Evolutionary conservation across 164 flowering plant species (phyloP).

Genomic region (Stephania yunnanensis): DNA sequence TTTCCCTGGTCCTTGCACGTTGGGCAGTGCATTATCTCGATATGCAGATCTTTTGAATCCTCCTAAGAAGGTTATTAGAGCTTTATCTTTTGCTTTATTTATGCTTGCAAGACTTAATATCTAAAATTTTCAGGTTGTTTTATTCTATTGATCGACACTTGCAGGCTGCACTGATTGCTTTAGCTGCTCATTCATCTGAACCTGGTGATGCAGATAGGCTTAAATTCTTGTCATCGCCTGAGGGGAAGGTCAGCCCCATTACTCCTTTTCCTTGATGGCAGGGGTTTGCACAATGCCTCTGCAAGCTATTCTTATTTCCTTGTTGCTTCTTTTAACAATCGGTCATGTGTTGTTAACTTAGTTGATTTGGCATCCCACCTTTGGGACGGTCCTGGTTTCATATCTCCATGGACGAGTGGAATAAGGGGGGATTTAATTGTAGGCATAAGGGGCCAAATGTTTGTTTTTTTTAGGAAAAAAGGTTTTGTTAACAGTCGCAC

Average conservation of each 20-base stretch:
- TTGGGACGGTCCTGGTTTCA: no score
- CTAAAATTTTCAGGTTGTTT: not conserved
- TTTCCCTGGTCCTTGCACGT: constrained; percentile 79
- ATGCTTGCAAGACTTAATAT: not conserved
- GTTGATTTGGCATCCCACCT: no score
- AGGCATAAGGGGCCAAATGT: no score
- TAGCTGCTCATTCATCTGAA: constrained; percentile 82
- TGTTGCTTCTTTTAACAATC: no score
- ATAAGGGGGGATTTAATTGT: no score
- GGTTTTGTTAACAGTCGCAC: not conserved
- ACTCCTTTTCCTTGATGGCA: not conserved
- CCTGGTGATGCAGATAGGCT: constrained; percentile 69
- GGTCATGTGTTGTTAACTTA: no score
- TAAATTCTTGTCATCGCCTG: constrained; percentile 61
- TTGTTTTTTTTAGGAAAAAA: no score
- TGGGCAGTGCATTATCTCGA: constrained; percentile 58
- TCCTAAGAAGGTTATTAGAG: constrained; percentile 64
- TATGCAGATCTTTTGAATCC: constrained; percentile 84
- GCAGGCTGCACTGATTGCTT: constrained; percentile 66
- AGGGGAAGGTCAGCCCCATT: constrained; percentile 59
- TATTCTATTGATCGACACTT: not conserved
- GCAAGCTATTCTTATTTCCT: not conserved
- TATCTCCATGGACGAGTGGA: no score
- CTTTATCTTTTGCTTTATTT: not conserved
- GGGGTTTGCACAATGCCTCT: not conserved